Evolutionary conservation across 2,329 filamentous ascomycete species (phyloP).

Genomic region (Chlorencoelia australis): DNA sequence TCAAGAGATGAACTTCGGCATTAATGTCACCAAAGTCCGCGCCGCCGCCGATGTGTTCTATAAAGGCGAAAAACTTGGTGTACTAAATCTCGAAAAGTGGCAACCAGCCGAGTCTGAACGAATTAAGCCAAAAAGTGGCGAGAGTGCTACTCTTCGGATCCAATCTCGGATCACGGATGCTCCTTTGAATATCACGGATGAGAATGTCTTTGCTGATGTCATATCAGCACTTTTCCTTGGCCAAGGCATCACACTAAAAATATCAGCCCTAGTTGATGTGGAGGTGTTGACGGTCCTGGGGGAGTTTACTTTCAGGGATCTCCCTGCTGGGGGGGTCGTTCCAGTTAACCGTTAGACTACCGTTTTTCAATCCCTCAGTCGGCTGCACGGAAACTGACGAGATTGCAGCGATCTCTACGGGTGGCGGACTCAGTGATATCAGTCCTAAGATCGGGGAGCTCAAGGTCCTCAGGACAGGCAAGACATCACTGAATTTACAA

Average conservation of each 20-base stretch:
- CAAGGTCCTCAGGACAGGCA: slow-evolving; percentile 61
- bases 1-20: slow-evolving; percentile 73
- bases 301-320: slow-evolving; percentile 66
- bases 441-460: slow-evolving; percentile 61
- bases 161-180: slow-evolving; percentile 67
- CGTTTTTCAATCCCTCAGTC: slow-evolving; percentile 35
- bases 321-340: slow-evolving; percentile 77
- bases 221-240: slow-evolving; percentile 70
- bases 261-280: slow-evolving; percentile 75
- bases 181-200: slow-evolving; percentile 73
- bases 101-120: slow-evolving; percentile 74
- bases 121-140: slow-evolving; percentile 44
- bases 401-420: slow-evolving; percentile 47
- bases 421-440: slow-evolving; percentile 35
- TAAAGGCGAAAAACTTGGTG: slow-evolving; percentile 65
- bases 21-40: slow-evolving; percentile 67
- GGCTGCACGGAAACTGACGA: slow-evolving; percentile 26
- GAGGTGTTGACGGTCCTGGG: slow-evolving; percentile 75
- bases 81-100: slow-evolving; percentile 72
- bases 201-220: slow-evolving; percentile 68
- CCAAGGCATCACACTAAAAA: slow-evolving; percentile 57
- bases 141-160: slow-evolving; percentile 58
- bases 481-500: slow-evolving; percentile 59
- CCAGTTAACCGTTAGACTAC: slow-evolving; percentile 85
- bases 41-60: slow-evolving; percentile 77